Base-by-base conservation (phyloP, 306 rosid species). In the Bauhinia variegata region DNA sequence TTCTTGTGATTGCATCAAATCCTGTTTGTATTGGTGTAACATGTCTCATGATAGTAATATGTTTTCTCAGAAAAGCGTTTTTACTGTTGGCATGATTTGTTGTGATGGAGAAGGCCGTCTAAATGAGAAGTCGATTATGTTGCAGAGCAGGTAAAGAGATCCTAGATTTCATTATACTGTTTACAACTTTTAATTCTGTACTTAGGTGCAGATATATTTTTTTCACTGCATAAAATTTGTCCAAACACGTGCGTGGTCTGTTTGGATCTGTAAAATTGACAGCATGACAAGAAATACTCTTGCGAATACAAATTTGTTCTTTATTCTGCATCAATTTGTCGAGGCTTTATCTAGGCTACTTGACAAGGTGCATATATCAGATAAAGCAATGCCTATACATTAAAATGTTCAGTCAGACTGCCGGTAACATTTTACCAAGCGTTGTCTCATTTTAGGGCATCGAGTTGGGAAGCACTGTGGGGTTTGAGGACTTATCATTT, bases 21-120 rank as follows among this genome's bases (percentile, higher is more conserved):
- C 7, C 54, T 63, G 55, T 55, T 44, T 63, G 47, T 44, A 23
- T 12, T 15, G 16, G 7, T 50, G 33, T 33, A 46, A n/a, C 17
- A 62, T 77, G 47, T 38, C 71, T 71, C 71, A 72, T 59, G 18
- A 36, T 54, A 43, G 14, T 41, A 38, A 44, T 71, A n/a, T 68
- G 12, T 46, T 79, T 67, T 70, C 74, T 81, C 91, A 93, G 98
- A 88, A 87, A 86, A 83, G 79, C 81, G 73, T 89, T 75, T 88
- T 93, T 79, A 59, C 95, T 6, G 90, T 85, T 50, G 98, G 98
- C 78, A 86, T 84, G 97, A 81, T 89, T 57, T 88, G 85, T 77
- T 84, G 91, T 80, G 98, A 93, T 32, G 96, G 90, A 44, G 98
- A 89, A 76, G 97, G 98, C 49, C 96, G 79, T 77, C 75, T 89